A percentile compares a stretch with the other conserved stretches of the same genome.
phyloP scores from a whole-genome alignment of 2,329 filamentous ascomycete species.

The Diaporthe longicolla region DNA sequence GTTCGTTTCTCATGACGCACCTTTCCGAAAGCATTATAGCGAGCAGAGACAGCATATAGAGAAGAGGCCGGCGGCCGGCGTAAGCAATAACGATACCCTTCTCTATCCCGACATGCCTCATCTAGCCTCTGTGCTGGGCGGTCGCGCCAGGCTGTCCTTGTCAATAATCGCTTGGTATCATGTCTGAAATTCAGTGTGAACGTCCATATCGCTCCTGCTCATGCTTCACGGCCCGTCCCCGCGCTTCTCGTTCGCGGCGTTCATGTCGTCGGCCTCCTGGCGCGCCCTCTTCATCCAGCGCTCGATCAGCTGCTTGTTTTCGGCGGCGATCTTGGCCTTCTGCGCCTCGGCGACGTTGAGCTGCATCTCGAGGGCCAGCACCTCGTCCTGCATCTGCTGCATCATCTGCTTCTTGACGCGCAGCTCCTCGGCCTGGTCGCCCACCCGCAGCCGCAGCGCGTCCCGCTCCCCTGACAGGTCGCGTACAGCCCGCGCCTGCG shows the following conservation, averaged over 20 bases:
- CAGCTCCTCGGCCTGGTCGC: constrained; percentile 88
- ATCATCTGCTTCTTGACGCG: constrained; percentile 86
- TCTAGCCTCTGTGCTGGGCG: not conserved
- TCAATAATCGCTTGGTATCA: constrained; percentile 30
- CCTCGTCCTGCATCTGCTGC: constrained; percentile 92
- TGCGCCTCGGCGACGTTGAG: constrained; percentile 88
- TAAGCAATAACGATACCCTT: constrained; percentile 43
- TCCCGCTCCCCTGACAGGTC: constrained; percentile 74
- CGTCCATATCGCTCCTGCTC: not conserved
- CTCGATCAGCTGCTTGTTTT: constrained; percentile 91
- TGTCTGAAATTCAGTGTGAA: not conserved
- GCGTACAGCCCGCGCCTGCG: constrained; percentile 73
- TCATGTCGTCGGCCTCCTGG: constrained; percentile 90
- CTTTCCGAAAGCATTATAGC: constrained; percentile 43
- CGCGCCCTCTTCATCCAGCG: constrained; percentile 93
- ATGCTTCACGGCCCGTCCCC: constrained; percentile 32
- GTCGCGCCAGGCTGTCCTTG: not conserved
- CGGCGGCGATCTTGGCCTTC: constrained; percentile 78
- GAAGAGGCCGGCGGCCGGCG: constrained; percentile 31
- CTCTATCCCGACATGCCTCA: constrained; percentile 6
- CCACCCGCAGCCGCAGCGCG: constrained; percentile 75
- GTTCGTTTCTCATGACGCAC: constrained; percentile 32
- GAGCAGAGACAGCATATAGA: constrained; percentile 46
- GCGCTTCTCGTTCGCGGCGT: constrained; percentile 69
- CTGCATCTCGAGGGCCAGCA: constrained; percentile 88